These are phyloP conservation scores for Speleostelium caveatum DNA, from an alignment of 78 protist genomes.

Conservation along the genomic window DNA sequence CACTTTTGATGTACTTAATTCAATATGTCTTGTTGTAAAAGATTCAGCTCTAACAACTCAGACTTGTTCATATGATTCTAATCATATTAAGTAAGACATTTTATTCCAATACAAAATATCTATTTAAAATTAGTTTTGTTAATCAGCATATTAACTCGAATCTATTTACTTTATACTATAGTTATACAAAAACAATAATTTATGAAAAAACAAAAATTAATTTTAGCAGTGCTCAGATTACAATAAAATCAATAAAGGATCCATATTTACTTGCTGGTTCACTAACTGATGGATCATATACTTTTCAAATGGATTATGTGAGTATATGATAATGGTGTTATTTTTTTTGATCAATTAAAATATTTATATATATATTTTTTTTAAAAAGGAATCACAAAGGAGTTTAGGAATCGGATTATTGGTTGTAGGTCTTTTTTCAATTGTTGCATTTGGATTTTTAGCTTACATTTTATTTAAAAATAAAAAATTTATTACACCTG, in stretches of 20 bases:
- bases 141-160: too few species aligned
- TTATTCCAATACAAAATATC: too few species aligned
- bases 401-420: conserved; percentile 17
- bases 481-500: neutral
- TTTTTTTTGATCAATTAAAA: too few species aligned
- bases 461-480: neutral
- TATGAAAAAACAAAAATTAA: neutral
- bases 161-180: too few species aligned
- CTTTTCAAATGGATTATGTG: conserved; percentile 47
- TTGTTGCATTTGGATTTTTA: neutral
- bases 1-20: too few species aligned
- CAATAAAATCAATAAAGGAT: conserved; percentile 25
- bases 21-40: too few species aligned
- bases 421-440: neutral
- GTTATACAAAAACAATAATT: conserved; percentile 23
- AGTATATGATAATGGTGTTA: too few species aligned
- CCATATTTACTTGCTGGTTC: conserved; percentile 46
- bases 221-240: conserved; percentile 4
- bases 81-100: too few species aligned
- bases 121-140: too few species aligned
- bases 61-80: too few species aligned
- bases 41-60: too few species aligned
- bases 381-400: conserved; percentile 3
- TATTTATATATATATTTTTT: too few species aligned
- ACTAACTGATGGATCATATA: conserved; percentile 26